Evolutionary conservation across 441 rosid species (phyloP), one percentile per base, ranked within the genome.

Genomic region (Metrosideros polymorpha): DNA sequence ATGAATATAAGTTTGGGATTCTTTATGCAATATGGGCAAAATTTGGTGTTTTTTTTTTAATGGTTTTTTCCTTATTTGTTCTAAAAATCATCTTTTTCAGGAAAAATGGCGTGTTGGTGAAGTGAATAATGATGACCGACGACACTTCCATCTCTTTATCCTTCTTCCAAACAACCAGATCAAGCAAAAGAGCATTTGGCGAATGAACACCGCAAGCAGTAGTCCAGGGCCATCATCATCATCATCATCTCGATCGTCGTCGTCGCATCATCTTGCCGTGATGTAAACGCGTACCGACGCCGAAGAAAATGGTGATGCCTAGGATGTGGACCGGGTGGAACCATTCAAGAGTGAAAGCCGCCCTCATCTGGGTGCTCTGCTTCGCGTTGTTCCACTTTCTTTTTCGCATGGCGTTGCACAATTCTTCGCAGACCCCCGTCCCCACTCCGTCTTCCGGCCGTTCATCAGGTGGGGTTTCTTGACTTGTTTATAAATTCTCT

Each of bases 311-410:
- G 89, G 90, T 89, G 84, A 88, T 89, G 89, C 87, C 89, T 39
- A 86, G 89, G 87, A n/a, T 86, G 22, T 83, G 89, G 39, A 91
- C 89, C 59, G 92, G 95, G 94, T 92, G 93, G 92, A 90, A 86
- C 87, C 92, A 89, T 89, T 91, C 94, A 61, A 93, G 90, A 47
- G 89, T 86, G 57, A 83, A 32, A 19, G 92, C 87, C 42, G 88
- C 89, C 90, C 77, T 94, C 4, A 88, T 96, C 85, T 96, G 97
- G 98, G 89, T 89, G 19, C 39, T 93, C 83, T 94, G 92, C 86
- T 82, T 95, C 84, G 9, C 89, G 88, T 45, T 93, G 43, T 96
- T 91, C 89, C 90, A 90, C 94, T 88, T 87, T 61, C 87, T 96
- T 84, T 89, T 96, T 87, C 95, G 87, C 43, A 85, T 94, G 93